Evolutionary conservation across 2,329 filamentous ascomycete genomes (phyloP).

Genomic region (Scolecobasidium constrictum): DNA sequence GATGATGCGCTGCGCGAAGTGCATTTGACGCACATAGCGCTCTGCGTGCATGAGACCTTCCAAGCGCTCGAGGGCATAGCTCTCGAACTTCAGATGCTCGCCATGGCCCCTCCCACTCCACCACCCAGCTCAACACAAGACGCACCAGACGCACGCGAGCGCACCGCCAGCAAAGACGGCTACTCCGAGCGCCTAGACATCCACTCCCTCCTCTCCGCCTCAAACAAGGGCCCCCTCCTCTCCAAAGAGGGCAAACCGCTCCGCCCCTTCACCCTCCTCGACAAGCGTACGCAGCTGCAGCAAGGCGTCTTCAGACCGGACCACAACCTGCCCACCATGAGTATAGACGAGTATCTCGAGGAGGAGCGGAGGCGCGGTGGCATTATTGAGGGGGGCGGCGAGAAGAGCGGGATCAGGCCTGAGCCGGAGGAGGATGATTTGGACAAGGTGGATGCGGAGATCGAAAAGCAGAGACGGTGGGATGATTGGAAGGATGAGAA

Average conservation of each 20-base stretch:
- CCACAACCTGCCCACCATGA: conserved; percentile 94
- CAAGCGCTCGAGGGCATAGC: conserved; percentile 79
- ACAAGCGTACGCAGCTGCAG: conserved; percentile 62
- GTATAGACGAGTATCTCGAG: conserved; percentile 92
- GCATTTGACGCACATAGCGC: conserved; percentile 63
- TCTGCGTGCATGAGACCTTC: conserved; percentile 69
- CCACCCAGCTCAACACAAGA: conserved; percentile 36
- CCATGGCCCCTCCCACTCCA: conserved; percentile 52
- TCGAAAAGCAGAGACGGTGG: conserved; percentile 88
- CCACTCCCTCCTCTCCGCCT: conserved; percentile 39
- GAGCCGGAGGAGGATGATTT: conserved; percentile 83
- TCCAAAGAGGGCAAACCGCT: conserved; percentile 72
- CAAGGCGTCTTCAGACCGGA: conserved; percentile 79
- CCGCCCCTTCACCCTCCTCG: conserved; percentile 79
- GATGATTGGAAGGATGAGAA: conserved; percentile 91
- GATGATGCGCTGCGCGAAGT: conserved; percentile 75
- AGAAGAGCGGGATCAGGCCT: conserved; percentile 54
- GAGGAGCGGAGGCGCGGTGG: conserved; percentile 77
- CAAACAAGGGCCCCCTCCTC: conserved; percentile 55
- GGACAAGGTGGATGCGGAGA: conserved; percentile 80
- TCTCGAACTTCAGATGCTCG: conserved; percentile 73
- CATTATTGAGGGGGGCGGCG: conserved; percentile 84
- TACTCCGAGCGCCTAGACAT: conserved; percentile 69
- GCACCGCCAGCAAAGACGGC: conserved; percentile 33
- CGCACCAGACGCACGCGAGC: conserved; percentile 6